phyloP scores from a whole-genome alignment of 2,329 filamentous ascomycete genomes.

The Ustulina deusta region DNA sequence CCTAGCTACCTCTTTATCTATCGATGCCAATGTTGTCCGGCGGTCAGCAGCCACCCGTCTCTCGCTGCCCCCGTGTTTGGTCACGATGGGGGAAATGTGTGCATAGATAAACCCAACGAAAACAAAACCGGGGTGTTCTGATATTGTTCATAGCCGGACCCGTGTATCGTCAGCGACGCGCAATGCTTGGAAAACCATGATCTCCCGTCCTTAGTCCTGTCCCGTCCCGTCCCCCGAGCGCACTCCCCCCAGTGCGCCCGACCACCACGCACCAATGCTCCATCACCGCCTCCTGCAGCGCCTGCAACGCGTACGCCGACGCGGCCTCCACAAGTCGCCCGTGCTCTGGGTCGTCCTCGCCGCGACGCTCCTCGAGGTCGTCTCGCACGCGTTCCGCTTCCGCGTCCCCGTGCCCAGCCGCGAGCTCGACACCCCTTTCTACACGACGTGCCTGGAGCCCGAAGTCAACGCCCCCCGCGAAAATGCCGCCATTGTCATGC shows the following conservation, averaged over 20 bases:
- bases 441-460: slow-evolving; percentile 46
- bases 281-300: slow-evolving; percentile 39
- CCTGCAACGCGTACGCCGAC: slow-evolving; percentile 44
- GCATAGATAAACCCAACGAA: not conserved
- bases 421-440: slow-evolving; percentile 48
- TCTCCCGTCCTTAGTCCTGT: slow-evolving; percentile 9
- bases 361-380: slow-evolving; percentile 45
- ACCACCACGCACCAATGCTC: slow-evolving; percentile 37
- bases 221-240: slow-evolving; percentile 3
- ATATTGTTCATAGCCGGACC: not conserved
- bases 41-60: slow-evolving; percentile 7
- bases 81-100: slow-evolving; percentile 10
- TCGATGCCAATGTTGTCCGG: no score
- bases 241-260: not conserved
- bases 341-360: slow-evolving; percentile 45
- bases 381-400: slow-evolving; percentile 41
- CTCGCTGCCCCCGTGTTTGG: not conserved
- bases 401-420: slow-evolving; percentile 45
- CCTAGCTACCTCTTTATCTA: no score
- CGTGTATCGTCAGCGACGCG: not conserved
- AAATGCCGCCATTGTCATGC: slow-evolving; percentile 61
- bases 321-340: slow-evolving; percentile 46
- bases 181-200: slow-evolving; percentile 24
- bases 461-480: slow-evolving; percentile 51
- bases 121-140: not conserved